Evolutionary conservation across 208 protist species (phyloP), one percentile per base, ranked within the genome.

Genomic region (Crithidia brevicula): DNA sequence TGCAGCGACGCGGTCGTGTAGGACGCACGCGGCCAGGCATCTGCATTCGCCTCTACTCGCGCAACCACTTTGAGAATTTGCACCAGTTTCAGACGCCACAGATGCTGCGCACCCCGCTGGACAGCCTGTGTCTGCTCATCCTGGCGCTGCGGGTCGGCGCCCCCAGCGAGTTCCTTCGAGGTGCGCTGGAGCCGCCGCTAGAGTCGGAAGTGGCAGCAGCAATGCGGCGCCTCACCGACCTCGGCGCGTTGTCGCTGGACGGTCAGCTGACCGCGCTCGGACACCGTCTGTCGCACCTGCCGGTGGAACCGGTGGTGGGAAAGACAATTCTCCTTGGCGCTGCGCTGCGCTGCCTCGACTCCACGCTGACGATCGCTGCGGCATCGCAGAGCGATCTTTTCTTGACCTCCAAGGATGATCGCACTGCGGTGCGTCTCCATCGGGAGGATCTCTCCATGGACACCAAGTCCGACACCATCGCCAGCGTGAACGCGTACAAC

Each of bases 31-130:
- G 89, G 15, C 83, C 89, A 2, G 98, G 98, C 46, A 66, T 97
- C 9, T 98, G 95, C 65, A 98, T 97, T 57, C 94, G 93, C 34
- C 81, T 99, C 51, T 98, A 94, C 77, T 94, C 97, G 0, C 75
- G 78, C 10, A 57, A 77, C 31, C 91, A 96, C 72, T 97, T 95
- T 43, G 71, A 84, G 2, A 50, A 16, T 0, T 64, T 98, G 45
- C 84, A 88, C 57, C 88, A 94, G 22, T 97, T 95, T 61, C 93
- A 96, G 51, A 94, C 88, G 4, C 97, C 98, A 7, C 97, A 99
- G 71, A 98, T 99, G 53, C 72, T 94, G 11, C 92, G 98, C 30
- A 88, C 83, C 1, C 96, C 97, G 9, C 88, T 99, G 7, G 97
- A 99, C 52, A 56, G 85, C 9, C 36, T 99, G 23, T 98, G 93